phyloP scores from a whole-genome alignment of 225 moss, liverwort and hornwort genomes.

The Neckera pumila region DNA sequence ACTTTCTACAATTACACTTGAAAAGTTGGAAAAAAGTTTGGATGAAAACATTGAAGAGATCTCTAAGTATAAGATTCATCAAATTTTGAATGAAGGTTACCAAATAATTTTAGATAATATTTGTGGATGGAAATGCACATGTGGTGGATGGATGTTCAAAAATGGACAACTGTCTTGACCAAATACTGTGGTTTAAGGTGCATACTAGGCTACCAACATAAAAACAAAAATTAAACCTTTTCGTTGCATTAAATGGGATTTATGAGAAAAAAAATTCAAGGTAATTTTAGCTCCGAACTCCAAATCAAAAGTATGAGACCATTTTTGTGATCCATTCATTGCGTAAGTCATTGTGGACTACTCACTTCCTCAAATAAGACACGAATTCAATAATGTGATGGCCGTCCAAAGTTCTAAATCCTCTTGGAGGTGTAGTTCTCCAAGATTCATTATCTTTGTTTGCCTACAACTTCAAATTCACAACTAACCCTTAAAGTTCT shows the following conservation, averaged over 20 bases:
- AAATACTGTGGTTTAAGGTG: background rate
- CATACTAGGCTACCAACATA: background rate
- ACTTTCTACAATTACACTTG: accelerated
- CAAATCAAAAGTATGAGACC: too few species aligned
- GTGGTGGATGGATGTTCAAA: background rate
- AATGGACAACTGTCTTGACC: background rate
- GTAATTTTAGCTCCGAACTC: too few species aligned
- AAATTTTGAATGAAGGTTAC: background rate
- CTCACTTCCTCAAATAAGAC: too few species aligned
- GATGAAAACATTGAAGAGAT: accelerated
- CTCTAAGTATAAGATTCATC: background rate
- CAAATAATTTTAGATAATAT: background rate
- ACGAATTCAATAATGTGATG: too few species aligned
- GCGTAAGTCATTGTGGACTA: accelerated
- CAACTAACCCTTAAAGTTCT: too few species aligned
- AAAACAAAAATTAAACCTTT: background rate
- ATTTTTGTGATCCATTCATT: too few species aligned
- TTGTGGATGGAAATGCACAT: background rate
- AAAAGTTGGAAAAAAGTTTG: accelerated
- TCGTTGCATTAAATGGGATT: background rate
- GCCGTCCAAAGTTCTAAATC: too few species aligned
- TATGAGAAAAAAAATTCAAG: background rate
- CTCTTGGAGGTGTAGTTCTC: too few species aligned
- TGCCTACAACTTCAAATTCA: too few species aligned
- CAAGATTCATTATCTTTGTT: accelerated